Conservation (phyloP, 78 protist genomes). For the Protostelium mycophagum region DNA sequence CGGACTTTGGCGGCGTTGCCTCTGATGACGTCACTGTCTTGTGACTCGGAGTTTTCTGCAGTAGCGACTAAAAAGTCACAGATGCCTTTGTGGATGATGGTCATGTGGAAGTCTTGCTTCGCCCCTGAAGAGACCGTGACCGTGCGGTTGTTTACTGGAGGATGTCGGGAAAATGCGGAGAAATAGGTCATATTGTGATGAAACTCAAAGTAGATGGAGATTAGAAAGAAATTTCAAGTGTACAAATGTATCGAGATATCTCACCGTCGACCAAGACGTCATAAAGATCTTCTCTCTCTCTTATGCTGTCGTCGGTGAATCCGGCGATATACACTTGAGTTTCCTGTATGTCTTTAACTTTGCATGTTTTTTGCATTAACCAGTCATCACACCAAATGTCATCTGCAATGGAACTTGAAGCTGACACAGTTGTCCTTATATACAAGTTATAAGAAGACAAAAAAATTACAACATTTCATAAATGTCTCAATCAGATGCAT, state of each 20-base stretch:
- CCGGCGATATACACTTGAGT: constrained; percentile 59
- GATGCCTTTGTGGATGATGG: background rate
- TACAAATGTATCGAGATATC: background rate
- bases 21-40: background rate
- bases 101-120: background rate
- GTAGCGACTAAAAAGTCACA: background rate
- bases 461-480: no score
- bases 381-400: background rate
- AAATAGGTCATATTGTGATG: no score
- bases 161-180: background rate
- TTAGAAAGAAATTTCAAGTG: no score
- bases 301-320: constrained; percentile 53
- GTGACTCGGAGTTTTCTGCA: background rate
- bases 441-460: no score
- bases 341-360: background rate
- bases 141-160: background rate
- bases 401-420: no score
- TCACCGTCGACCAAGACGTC: constrained; percentile 67
- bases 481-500: no score
- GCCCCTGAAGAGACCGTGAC: background rate
- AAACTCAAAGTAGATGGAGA: no score
- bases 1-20: background rate
- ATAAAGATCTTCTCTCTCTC: constrained; percentile 54
- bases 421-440: no score
- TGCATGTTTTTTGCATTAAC: background rate